Evolutionary conservation across 257 asterid genomes (phyloP).

Genomic region (Gentiana macrophylla): DNA sequence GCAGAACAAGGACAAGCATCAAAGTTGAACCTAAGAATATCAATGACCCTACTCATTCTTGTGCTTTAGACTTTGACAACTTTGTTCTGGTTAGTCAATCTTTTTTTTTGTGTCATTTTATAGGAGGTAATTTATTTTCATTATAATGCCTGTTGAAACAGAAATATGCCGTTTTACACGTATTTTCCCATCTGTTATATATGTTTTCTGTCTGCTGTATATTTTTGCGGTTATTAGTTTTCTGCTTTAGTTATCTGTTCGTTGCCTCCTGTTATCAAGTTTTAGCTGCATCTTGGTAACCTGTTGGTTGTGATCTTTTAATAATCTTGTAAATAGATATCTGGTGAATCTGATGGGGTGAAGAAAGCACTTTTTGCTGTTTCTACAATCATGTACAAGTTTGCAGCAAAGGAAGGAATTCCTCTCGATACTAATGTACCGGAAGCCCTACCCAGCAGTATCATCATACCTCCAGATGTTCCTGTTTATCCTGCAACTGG

Average conservation of each 20-base stretch:
- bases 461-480: slow-evolving; percentile 82
- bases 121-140: background rate
- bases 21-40: slow-evolving; percentile 59
- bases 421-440: slow-evolving; percentile 68
- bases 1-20: slow-evolving; percentile 53
- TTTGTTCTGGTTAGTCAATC: slow-evolving; percentile 65
- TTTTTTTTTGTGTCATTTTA: background rate
- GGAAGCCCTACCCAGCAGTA: slow-evolving; percentile 74
- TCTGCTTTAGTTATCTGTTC: background rate
- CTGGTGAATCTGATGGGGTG: slow-evolving; percentile 77
- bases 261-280: background rate
- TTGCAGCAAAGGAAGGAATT: slow-evolving; percentile 67
- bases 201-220: slow-evolving; percentile 2
- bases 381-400: slow-evolving; percentile 89
- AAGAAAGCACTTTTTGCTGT: slow-evolving; percentile 83
- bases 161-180: background rate
- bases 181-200: background rate
- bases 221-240: background rate
- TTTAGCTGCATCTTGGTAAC: background rate
- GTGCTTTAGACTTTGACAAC: slow-evolving; percentile 87
- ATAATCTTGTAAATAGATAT: slow-evolving; percentile 38
- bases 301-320: background rate
- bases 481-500: slow-evolving; percentile 75
- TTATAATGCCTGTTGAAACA: slow-evolving; percentile 1
- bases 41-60: slow-evolving; percentile 71